Conservation (phyloP, 129 eudicot genomes). For the Artemisia tridentata region DNA sequence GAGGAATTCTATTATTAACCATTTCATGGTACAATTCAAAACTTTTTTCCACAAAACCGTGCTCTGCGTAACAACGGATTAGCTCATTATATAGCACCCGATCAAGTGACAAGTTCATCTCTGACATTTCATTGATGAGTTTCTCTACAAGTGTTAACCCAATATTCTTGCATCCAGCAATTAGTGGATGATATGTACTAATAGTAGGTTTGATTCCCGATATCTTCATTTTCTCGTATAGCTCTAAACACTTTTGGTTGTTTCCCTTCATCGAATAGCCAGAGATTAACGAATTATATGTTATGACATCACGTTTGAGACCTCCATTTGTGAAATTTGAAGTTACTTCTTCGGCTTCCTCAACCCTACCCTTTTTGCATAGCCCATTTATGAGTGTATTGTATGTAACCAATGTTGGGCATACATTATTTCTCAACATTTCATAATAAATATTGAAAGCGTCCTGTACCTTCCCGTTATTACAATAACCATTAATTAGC, state of each 20-base stretch:
- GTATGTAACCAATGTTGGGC: constrained; percentile 28
- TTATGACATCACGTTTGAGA: constrained; percentile 14
- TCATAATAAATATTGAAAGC: constrained; percentile 30
- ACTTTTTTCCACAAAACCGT: constrained; percentile 17
- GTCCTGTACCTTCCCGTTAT: constrained; percentile 20
- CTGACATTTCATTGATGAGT: constrained; percentile 25
- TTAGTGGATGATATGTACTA: constrained; percentile 32
- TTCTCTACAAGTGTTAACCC: constrained; percentile 19
- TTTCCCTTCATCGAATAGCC: constrained; percentile 31
- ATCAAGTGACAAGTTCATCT: constrained; percentile 24
- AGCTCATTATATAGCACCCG: constrained; percentile 29
- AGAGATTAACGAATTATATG: constrained; percentile 29
- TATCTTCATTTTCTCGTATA: constrained; percentile 31
- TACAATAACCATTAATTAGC: constrained; percentile 27
- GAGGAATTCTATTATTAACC: constrained; percentile 22
- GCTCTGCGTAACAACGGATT: constrained; percentile 22
- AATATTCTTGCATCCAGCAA: constrained; percentile 28
- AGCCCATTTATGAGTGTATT: constrained; percentile 35
- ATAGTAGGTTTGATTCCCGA: constrained; percentile 31
- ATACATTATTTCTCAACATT: constrained; percentile 24
- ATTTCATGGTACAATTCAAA: constrained; percentile 21
- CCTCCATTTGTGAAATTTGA: neutral
- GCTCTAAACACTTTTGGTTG: constrained; percentile 26
- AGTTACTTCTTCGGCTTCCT: constrained; percentile 34
- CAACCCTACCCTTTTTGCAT: constrained; percentile 36